Evolutionary conservation across 2,329 filamentous ascomycete genomes (phyloP).

Genomic region (Aspergillus pseudotamarii): DNA sequence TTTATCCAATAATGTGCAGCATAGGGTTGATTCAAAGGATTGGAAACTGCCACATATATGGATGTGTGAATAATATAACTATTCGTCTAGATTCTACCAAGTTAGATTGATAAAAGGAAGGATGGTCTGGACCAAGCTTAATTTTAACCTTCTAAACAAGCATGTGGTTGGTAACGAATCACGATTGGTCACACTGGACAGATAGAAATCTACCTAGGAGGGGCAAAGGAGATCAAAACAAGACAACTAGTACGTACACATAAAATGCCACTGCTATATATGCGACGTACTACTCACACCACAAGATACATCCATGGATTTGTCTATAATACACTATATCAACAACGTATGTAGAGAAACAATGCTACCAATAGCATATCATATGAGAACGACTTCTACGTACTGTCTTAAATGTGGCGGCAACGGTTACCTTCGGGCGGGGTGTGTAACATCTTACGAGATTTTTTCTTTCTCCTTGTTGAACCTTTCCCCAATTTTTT

Average conservation of each 20-base stretch:
- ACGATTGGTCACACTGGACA: not conserved
- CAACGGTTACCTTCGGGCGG: conserved; percentile 28
- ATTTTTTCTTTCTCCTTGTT: conserved; percentile 14
- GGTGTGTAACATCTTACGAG: conserved; percentile 20
- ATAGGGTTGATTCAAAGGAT: not conserved
- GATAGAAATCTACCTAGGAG: not conserved
- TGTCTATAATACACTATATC: not conserved
- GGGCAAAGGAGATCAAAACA: not conserved
- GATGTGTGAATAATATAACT: too few relatives aligned
- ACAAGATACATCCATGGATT: not conserved
- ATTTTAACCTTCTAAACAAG: not conserved
- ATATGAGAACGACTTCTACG: not conserved
- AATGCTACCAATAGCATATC: not conserved
- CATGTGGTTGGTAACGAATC: not conserved
- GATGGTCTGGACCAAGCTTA: not conserved
- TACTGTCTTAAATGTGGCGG: not conserved
- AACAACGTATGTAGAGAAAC: not conserved
- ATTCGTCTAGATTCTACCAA: too few relatives aligned
- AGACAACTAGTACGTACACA: not conserved
- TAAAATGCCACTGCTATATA: not conserved
- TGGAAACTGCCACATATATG: not conserved
- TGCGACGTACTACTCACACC: not conserved
- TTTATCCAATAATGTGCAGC: not conserved
- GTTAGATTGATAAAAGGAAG: not conserved
- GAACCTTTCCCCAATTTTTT: not conserved